Conservation (phyloP, 495 filamentous ascomycete species). For the Penicillium turbatum region DNA sequence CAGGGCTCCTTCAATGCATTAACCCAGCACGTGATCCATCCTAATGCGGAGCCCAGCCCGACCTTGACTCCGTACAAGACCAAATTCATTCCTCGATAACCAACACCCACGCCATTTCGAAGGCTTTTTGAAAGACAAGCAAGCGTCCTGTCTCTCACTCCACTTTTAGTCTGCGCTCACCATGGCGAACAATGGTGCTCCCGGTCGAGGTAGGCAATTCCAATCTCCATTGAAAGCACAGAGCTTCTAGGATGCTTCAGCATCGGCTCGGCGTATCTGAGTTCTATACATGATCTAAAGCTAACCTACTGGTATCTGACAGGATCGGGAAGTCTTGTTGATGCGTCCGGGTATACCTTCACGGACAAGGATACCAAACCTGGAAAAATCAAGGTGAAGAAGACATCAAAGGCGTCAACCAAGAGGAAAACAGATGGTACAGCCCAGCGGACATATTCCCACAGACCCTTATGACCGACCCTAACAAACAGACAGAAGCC, state of each 20-base stretch:
- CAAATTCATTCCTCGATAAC: slow-evolving; percentile 9
- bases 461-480: not conserved
- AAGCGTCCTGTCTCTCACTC: slow-evolving; percentile 5
- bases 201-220: slow-evolving; percentile 32
- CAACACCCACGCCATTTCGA: slow-evolving; percentile 2
- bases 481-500: slow-evolving; percentile 11
- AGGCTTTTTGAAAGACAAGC: slow-evolving; percentile 2
- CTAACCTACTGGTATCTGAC: slow-evolving; percentile 19
- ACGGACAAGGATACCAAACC: slow-evolving; percentile 61
- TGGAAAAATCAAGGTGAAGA: slow-evolving; percentile 66
- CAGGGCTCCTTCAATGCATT: too few species aligned
- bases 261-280: not conserved
- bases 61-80: slow-evolving; percentile 20
- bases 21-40: slow-evolving; percentile 34
- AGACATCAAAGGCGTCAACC: slow-evolving; percentile 51
- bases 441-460: not conserved
- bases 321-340: slow-evolving; percentile 43
- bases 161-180: slow-evolving; percentile 10
- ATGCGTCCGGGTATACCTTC: slow-evolving; percentile 46
- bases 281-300: not conserved
- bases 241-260: not conserved
- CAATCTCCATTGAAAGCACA: slow-evolving; percentile 3
- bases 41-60: slow-evolving; percentile 36
- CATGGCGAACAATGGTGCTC: slow-evolving; percentile 41
- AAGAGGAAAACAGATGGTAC: slow-evolving; percentile 51